Percentiles rank a stretch among this genome's conserved stretches.
Evolutionary conservation across 208 protist species (phyloP).

Genomic region (Phytomonas sp.): DNA sequence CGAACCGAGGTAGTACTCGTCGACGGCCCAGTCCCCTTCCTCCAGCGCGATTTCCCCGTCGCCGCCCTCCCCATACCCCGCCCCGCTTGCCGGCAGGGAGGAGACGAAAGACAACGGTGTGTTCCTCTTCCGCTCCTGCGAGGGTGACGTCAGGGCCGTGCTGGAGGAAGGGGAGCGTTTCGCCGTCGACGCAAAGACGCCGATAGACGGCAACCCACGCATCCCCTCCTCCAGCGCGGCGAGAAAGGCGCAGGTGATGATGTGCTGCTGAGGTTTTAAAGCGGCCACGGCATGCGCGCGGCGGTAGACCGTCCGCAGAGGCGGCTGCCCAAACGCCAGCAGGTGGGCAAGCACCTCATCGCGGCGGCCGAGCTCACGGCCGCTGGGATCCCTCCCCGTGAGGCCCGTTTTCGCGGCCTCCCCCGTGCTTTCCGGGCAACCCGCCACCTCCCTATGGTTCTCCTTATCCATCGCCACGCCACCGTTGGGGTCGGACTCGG

Average conservation of each 20-base stretch:
- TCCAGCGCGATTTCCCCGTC: neutral
- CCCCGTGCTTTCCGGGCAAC: too few relatives aligned
- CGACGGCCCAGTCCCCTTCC: conserved; percentile 13
- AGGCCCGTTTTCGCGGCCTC: too few relatives aligned
- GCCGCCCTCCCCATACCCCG: conserved; percentile 11
- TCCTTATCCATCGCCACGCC: too few relatives aligned
- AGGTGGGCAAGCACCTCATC: conserved; percentile 8
- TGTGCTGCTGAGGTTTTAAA: conserved; percentile 33
- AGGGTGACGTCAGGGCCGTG: neutral
- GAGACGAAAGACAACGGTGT: conserved; percentile 1
- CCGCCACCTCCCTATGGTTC: too few relatives aligned
- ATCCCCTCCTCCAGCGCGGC: neutral
- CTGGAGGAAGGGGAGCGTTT: neutral
- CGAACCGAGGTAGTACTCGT: conserved; percentile 21
- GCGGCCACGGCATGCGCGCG: conserved; percentile 41
- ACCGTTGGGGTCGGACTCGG: too few relatives aligned
- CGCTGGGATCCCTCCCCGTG: too few relatives aligned
- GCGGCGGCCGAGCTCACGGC: neutral
- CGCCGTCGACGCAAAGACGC: neutral
- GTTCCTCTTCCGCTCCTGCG: conserved; percentile 9
- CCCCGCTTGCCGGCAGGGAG: conserved; percentile 1
- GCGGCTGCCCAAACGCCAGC: conserved; percentile 20
- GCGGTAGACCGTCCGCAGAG: conserved; percentile 50
- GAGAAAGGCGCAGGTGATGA: conserved; percentile 20
- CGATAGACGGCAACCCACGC: too few relatives aligned